A percentile compares a stretch with the other conserved stretches of the same genome.
These are phyloP conservation scores for Chenopodium album DNA, from an alignment of 148 eudicot genomes.

Conservation along the genomic window DNA sequence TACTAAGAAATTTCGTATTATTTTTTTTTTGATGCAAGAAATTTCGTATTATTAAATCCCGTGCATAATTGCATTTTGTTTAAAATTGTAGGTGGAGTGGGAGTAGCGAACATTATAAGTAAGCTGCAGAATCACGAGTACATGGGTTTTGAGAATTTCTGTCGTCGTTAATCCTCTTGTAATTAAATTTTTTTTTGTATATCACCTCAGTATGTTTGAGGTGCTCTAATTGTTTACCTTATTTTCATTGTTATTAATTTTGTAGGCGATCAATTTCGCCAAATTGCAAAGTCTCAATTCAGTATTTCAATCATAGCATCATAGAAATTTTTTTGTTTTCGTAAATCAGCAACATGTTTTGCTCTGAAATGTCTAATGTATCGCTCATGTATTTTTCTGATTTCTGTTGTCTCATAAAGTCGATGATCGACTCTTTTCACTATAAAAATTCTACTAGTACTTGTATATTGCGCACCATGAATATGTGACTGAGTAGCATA, in stretches of 20 bases:
- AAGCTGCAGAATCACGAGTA: conserved; percentile 51
- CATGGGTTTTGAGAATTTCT: conserved; percentile 59
- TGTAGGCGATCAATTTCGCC: neutral
- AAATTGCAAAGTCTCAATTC: neutral
- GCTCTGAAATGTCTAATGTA: neutral
- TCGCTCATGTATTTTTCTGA: neutral
- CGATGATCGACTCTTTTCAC: neutral
- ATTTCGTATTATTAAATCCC: no score
- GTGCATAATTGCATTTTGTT: neutral
- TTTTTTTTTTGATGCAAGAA: no score
- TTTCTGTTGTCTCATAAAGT: neutral
- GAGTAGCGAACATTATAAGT: conserved; percentile 42
- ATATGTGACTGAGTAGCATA: no score
- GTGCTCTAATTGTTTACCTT: neutral
- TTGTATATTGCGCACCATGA: no score
- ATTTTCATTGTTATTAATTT: neutral
- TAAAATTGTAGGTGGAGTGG: conserved; percentile 44
- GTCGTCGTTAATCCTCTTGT: conserved; percentile 15
- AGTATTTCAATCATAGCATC: neutral
- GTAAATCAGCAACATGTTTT: neutral
- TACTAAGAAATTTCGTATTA: no score
- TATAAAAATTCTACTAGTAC: neutral
- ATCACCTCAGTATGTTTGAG: neutral
- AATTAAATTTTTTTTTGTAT: neutral
- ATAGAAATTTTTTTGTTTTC: neutral